These are phyloP conservation scores for Phaffia rhodozyma DNA, from an alignment of 1,284 basidiomycete species.

Conservation along the genomic window DNA sequence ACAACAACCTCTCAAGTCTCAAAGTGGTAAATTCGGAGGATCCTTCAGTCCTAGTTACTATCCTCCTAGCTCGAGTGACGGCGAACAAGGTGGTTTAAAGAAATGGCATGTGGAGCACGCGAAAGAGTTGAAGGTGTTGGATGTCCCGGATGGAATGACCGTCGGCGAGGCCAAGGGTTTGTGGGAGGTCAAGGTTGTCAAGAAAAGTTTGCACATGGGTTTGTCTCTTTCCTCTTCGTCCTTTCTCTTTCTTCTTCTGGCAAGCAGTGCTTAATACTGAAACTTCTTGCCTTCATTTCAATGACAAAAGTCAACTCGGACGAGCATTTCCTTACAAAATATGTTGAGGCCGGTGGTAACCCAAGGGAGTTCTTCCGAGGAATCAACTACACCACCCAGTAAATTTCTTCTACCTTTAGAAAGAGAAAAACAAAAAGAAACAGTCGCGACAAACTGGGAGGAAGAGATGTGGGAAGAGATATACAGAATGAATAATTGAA, in stretches of 20 bases:
- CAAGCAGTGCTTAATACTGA: background rate
- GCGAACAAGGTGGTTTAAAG: constrained; percentile 20
- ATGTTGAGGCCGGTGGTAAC: constrained; percentile 30
- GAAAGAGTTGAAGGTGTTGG: constrained; percentile 24
- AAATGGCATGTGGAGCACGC: constrained; percentile 29
- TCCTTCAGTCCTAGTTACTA: constrained; percentile 2
- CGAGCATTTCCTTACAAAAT: constrained; percentile 32
- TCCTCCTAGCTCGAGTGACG: constrained; percentile 29
- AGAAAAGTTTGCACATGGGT: constrained; percentile 29
- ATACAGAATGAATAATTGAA: too few species aligned
- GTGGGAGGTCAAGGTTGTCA: constrained; percentile 31
- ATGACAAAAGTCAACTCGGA: constrained; percentile 25
- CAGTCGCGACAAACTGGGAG: too few species aligned
- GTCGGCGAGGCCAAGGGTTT: constrained; percentile 33
- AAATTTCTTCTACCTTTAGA: background rate
- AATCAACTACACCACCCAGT: constrained; percentile 12
- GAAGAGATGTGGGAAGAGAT: too few species aligned
- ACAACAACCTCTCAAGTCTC: background rate
- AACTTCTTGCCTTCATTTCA: background rate
- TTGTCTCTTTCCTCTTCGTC: constrained; percentile 18
- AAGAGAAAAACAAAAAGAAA: too few species aligned
- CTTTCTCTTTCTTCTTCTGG: background rate
- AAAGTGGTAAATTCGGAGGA: background rate
- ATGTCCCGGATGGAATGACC: constrained; percentile 29
- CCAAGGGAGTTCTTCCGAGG: constrained; percentile 24